phyloP scores from a whole-genome alignment of 192 early-diverging fungal genomes.

The Rhizophagus sp. region DNA sequence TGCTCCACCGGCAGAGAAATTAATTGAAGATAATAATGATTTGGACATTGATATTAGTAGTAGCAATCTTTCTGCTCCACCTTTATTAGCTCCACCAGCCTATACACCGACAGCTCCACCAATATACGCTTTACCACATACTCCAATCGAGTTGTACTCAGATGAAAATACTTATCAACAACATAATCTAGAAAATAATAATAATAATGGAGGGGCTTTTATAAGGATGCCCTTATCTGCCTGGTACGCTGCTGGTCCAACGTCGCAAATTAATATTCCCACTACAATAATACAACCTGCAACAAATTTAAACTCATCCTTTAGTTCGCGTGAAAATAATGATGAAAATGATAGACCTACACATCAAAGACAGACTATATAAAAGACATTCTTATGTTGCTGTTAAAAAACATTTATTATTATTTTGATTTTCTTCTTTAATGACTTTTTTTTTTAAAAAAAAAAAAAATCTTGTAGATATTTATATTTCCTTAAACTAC shows the following conservation, averaged over 20 bases:
- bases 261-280: background rate
- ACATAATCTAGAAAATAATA: background rate
- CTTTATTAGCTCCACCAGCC: constrained; percentile 10
- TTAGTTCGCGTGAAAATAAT: background rate
- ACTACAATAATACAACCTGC: background rate
- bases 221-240: background rate
- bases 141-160: background rate
- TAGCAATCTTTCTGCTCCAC: background rate
- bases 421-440: background rate
- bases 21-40: background rate
- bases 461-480: background rate
- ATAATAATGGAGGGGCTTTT: background rate
- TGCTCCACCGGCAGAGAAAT: background rate
- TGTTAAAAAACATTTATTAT: background rate
- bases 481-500: background rate
- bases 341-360: background rate
- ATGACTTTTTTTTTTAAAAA: background rate
- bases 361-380: background rate
- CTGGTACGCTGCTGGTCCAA: background rate
- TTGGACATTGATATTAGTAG: background rate
- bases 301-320: background rate
- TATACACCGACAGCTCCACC: constrained; percentile 26
- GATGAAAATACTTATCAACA: background rate
- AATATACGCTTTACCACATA: background rate
- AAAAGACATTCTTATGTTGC: background rate